These are phyloP conservation scores for Saccharum officinarum DNA, from an alignment of 176 grass and related monocot genomes.

Conservation along the genomic window DNA sequence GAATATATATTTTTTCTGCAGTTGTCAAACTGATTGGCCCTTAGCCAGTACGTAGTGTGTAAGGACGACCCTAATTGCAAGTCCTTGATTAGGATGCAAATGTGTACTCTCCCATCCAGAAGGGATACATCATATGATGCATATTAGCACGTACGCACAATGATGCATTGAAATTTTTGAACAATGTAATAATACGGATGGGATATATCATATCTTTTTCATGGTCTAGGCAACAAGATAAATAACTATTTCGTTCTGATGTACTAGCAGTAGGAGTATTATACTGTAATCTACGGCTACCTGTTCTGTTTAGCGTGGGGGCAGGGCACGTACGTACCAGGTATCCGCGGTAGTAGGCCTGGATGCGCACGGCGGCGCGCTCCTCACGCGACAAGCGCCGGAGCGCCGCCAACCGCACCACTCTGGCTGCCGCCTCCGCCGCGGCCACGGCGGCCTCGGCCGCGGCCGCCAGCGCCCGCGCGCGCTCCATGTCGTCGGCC, in stretches of 20 bases:
- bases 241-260: too few species aligned
- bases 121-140: background rate
- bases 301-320: background rate
- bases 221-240: too few species aligned
- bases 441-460: constrained; percentile 49
- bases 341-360: constrained; percentile 77
- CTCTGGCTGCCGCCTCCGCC: constrained; percentile 57
- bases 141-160: too few species aligned
- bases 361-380: constrained; percentile 72
- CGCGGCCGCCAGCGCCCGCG: constrained; percentile 33
- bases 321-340: constrained; percentile 39
- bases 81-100: background rate
- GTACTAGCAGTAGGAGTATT: too few species aligned
- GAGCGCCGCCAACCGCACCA: constrained; percentile 56
- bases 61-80: background rate
- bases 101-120: background rate
- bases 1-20: too few species aligned
- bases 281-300: background rate
- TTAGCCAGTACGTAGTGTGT: background rate
- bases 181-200: too few species aligned
- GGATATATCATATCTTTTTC: too few species aligned
- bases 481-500: constrained; percentile 46
- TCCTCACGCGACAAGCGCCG: constrained; percentile 51
- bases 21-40: background rate
- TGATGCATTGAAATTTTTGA: too few species aligned